Evolutionary conservation across 768 basidiomycete genomes (phyloP).

Genomic region (Daedaleopsis sinensis): DNA sequence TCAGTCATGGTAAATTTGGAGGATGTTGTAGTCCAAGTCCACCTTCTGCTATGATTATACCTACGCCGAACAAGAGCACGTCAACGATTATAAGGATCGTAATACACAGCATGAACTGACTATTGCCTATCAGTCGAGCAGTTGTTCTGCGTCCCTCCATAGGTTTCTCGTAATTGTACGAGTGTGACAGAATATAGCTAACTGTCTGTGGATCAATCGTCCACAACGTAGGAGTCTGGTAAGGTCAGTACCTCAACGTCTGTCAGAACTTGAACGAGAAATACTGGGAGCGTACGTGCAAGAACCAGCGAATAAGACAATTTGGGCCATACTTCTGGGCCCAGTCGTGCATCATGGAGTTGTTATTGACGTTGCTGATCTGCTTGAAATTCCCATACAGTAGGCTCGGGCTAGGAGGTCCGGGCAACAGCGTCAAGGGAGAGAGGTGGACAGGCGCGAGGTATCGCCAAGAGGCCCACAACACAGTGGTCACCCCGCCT

Average conservation of each 20-base stretch:
- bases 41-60: neutral
- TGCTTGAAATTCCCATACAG: slow-evolving; percentile 54
- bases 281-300: slow-evolving; percentile 42
- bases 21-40: too few relatives aligned
- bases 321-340: slow-evolving; percentile 48
- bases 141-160: slow-evolving; percentile 32
- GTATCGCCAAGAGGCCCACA: neutral
- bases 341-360: slow-evolving; percentile 42
- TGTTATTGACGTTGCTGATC: slow-evolving; percentile 45
- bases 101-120: neutral
- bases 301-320: slow-evolving; percentile 43
- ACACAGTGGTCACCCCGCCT: too few relatives aligned
- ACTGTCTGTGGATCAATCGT: slow-evolving; percentile 60
- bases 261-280: neutral
- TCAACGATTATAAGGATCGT: too few relatives aligned
- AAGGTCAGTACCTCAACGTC: neutral
- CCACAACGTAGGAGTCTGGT: slow-evolving; percentile 13
- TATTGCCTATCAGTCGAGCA: neutral
- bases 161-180: slow-evolving; percentile 59
- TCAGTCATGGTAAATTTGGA: too few relatives aligned
- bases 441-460: slow-evolving; percentile 47
- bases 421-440: slow-evolving; percentile 32
- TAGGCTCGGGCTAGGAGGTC: slow-evolving; percentile 47
- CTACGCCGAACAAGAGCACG: neutral
- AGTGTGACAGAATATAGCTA: slow-evolving; percentile 63